Evolutionary conservation across 1,284 basidiomycete genomes (phyloP), one percentile per base, ranked within the genome.

Genomic region (Cryptococcus neoformans): DNA sequence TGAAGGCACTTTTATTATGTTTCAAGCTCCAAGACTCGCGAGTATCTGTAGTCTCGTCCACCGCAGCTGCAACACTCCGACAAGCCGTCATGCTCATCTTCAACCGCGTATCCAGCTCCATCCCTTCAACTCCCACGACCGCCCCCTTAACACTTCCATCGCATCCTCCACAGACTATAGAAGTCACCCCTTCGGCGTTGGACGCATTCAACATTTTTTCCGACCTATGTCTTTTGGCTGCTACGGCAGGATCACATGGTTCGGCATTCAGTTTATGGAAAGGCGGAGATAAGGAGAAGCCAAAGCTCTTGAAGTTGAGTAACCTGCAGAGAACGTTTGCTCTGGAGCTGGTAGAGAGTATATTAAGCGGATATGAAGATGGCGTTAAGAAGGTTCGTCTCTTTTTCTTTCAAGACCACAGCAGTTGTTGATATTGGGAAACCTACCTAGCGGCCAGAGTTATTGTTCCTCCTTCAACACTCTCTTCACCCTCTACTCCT

Each of bases 31-130:
- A 97, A 76, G 94, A 98, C 63, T 94, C 91, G 6, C 86, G 90
- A 59, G 96, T 96, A 28, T 89, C 90, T 0, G 95, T 98, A 36
- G 95, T 99, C 6, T 95, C 92, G 3, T 96, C 92, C 0, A 99
- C 95, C 1, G 96, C 95, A 0, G 94, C 94, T 0, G 95, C 96
- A 0, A 98, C 94, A 0, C 83, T 99, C 6, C 87, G 95, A 1
- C 95, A 98, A 74, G 83, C 96, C 1, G 91, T 99, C 54, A 98
- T 99, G 93, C 90, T 96, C 64, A 87, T 98, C 11, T 91, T 98
- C 51, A 95, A 99, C 79, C 94, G 96, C 69, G 89, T 98, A 69
- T 66, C 63, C 4, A 28, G 42, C 10, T 57, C 56, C 14, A 36
- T 41, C 44, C 12, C 59, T 37, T 46, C 54, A 5, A 40, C 49